Base-by-base conservation (phyloP, 2,329 filamentous ascomycete species). In the Aspergillus fischeri region DNA sequence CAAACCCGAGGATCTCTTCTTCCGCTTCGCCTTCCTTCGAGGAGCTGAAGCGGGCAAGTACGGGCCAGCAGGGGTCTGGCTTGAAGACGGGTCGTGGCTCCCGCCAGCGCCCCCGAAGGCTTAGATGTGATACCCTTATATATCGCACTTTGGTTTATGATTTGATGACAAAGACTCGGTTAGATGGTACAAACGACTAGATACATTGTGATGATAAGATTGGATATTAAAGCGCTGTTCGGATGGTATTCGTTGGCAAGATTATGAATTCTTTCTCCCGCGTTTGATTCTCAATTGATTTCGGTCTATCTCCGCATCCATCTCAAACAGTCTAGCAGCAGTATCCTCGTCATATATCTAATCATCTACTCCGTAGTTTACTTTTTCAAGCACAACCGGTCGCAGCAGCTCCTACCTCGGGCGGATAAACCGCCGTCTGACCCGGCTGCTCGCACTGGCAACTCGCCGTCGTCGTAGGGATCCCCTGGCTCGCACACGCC, bases 11-110 rank as follows among this genome's bases (percentile, higher is more conserved):
- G 73, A 74, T 57, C 64, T 77, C 8, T 80, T 79, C 63, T 79
- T 79, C 69, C 73, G 77, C 7, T 79, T 80, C 60, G 77, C 77
- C 0, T 80, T 77, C 63, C 64, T 80, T 53, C 72, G 69, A 27
- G 75, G 75, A 14, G 69, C 74, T 5, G 69, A 73, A 51, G 71
- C 73, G 14, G 75, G 75, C 5, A 65, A 62, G 41, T 77, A 77
- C 52, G 68, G 75, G 3, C 70, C 70, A 10, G 62, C 71, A 32
- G 75, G 74, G 3, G 73, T 77, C 21, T 77, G 75, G 75, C 56
- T 69, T 35, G 68, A 67, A 49, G 70, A 75, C 55, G 73, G 73
- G 38, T 54, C 59, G 5, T 75, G 73, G 73, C 63, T 64, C n/a
- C 62, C 72, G 6, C 68, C 72, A 3, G 54, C 61, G 14, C 51